Evolutionary conservation across 2,329 filamentous ascomycete genomes (phyloP).

Genomic region (Ophiostoma novo-ulmi): DNA sequence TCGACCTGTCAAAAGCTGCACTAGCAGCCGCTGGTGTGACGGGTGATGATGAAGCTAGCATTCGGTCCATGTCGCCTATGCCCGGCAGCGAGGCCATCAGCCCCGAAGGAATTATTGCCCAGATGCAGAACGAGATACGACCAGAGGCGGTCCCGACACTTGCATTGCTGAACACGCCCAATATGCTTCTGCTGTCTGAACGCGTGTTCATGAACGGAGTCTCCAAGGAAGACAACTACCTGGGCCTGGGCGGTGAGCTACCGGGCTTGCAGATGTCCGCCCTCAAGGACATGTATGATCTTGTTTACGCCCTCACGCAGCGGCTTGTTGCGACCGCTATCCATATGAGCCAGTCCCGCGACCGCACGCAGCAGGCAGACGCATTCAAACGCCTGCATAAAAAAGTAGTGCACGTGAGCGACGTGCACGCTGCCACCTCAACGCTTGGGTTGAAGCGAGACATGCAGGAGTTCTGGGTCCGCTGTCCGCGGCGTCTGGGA

Average conservation of each 20-base stretch:
- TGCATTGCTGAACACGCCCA: constrained; percentile 52
- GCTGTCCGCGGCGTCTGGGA: constrained; percentile 45
- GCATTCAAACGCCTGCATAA: constrained; percentile 29
- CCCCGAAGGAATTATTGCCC: neutral
- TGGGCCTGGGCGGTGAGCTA: constrained; percentile 46
- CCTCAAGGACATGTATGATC: constrained; percentile 67
- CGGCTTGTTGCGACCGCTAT: constrained; percentile 63
- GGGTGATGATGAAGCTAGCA: constrained; percentile 4
- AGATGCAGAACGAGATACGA: neutral
- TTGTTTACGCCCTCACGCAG: constrained; percentile 63
- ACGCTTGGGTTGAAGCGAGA: constrained; percentile 43
- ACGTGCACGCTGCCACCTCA: constrained; percentile 47
- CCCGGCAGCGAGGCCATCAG: neutral
- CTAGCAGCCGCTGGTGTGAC: constrained; percentile 20
- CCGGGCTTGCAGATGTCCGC: constrained; percentile 71
- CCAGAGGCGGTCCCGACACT: constrained; percentile 41
- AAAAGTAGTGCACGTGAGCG: constrained; percentile 38
- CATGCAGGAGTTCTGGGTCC: constrained; percentile 43
- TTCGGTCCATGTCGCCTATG: neutral
- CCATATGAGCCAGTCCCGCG: constrained; percentile 64
- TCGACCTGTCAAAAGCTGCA: constrained; percentile 17
- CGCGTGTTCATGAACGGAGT: constrained; percentile 70
- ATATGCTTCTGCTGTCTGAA: constrained; percentile 60
- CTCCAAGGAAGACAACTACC: constrained; percentile 63
- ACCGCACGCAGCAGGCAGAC: constrained; percentile 46